Evolutionary conservation across 1,139 yeast species (phyloP).

Genomic region (Zhuliangozyma blackwelliae): DNA sequence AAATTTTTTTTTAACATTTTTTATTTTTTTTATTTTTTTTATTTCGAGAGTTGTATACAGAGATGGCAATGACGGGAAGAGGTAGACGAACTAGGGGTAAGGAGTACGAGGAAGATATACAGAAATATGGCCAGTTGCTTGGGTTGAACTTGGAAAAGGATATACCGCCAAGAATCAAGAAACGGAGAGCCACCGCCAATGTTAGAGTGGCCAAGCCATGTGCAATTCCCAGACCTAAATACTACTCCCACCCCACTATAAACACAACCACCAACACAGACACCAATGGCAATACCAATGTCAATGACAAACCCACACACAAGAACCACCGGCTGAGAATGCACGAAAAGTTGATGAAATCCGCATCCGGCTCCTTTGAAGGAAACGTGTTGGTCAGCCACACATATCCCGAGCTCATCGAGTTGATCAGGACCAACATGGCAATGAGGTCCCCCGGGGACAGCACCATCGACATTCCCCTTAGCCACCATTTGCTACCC

Average conservation of each 20-base stretch:
- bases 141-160: slow-evolving; percentile 18
- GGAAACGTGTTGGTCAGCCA: slow-evolving; percentile 12
- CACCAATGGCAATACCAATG: background rate
- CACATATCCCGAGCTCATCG: slow-evolving; percentile 10
- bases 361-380: slow-evolving; percentile 11
- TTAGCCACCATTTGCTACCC: background rate
- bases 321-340: background rate
- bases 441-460: background rate
- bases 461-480: background rate
- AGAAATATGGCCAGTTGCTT: slow-evolving; percentile 17
- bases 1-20: too few relatives aligned
- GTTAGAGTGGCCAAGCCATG: background rate
- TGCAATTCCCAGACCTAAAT: too few relatives aligned
- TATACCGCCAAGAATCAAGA: slow-evolving; percentile 20
- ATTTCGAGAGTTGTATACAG: too few relatives aligned
- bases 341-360: background rate
- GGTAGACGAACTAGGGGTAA: slow-evolving; percentile 7
- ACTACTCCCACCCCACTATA: too few relatives aligned
- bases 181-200: background rate
- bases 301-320: background rate
- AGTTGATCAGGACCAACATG: background rate
- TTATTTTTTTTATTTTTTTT: too few relatives aligned
- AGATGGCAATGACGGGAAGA: background rate
- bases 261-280: background rate
- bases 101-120: slow-evolving; percentile 16